These are phyloP conservation scores for Corylus heterophylla DNA, from an alignment of 306 rosid genomes.

Conservation along the genomic window DNA sequence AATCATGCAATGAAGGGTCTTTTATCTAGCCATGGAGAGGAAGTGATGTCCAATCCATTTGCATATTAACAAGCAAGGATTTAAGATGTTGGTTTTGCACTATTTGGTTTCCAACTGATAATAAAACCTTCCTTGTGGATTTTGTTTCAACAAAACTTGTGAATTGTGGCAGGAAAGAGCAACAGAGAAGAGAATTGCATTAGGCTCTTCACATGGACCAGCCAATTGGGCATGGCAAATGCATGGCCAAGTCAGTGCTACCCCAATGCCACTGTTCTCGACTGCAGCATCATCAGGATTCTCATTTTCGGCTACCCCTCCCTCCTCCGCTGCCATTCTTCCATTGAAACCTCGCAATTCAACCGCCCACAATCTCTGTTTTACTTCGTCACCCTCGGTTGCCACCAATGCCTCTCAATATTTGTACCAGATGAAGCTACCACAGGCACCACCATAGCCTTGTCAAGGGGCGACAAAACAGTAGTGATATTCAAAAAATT, in stretches of 20 bases:
- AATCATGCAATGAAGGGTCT: too few relatives aligned
- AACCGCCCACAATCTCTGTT: conserved; percentile 50
- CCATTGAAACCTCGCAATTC: conserved; percentile 46
- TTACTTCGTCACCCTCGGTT: conserved; percentile 45
- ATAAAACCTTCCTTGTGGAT: not conserved
- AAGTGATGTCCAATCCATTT: too few relatives aligned
- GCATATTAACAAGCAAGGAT: too few relatives aligned
- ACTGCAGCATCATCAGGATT: conserved; percentile 99
- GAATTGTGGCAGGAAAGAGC: conserved; percentile 70
- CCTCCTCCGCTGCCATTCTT: conserved; percentile 53
- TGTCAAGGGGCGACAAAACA: conserved; percentile 5
- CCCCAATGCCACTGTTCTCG: conserved; percentile 75
- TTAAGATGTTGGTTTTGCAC: not conserved
- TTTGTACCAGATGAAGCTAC: conserved; percentile 48
- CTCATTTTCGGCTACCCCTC: conserved; percentile 76
- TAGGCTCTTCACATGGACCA: conserved; percentile 67
- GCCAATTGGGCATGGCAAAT: conserved; percentile 76
- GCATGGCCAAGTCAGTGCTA: conserved; percentile 59
- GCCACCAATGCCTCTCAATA: conserved; percentile 49
- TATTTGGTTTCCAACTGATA: not conserved
- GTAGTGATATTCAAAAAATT: conserved; percentile 30
- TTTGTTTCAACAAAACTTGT: conserved; percentile 5
- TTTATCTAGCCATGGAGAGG: too few relatives aligned
- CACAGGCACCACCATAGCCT: conserved; percentile 51
- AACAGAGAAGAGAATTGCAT: conserved; percentile 55